Evolutionary conservation across 2,329 filamentous ascomycete genomes (phyloP).

Genomic region (Phoma sp.): DNA sequence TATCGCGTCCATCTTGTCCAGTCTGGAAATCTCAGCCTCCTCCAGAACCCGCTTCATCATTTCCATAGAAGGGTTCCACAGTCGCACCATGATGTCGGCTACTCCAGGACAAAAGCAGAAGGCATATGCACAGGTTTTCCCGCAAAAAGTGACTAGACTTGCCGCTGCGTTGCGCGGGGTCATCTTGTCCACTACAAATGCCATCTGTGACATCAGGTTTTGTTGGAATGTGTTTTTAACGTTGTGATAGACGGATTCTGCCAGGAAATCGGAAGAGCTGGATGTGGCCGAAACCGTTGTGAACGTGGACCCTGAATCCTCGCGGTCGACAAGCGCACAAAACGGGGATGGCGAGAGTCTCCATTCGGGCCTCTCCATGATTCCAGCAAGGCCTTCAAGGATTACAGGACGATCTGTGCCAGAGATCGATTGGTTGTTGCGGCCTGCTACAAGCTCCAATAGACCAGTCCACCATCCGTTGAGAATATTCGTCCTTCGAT

Average conservation of each 20-base stretch:
- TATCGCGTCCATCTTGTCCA: constrained; percentile 52
- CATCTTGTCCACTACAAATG: constrained; percentile 87
- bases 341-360: constrained; percentile 72
- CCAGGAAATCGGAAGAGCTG: constrained; percentile 69
- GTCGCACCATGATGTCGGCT: constrained; percentile 78
- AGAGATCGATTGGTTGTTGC: constrained; percentile 76
- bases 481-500: constrained; percentile 77
- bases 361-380: constrained; percentile 93
- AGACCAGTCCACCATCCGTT: constrained; percentile 91
- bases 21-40: constrained; percentile 67
- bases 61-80: constrained; percentile 77
- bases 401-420: constrained; percentile 83
- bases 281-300: constrained; percentile 65
- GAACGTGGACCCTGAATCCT: constrained; percentile 51
- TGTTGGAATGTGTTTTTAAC: constrained; percentile 84
- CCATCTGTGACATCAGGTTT: constrained; percentile 82
- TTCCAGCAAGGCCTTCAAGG: constrained; percentile 75
- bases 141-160: constrained; percentile 77
- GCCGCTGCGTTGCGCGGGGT: constrained; percentile 74
- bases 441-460: constrained; percentile 79
- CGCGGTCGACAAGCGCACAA: constrained; percentile 65
- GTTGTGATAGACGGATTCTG: constrained; percentile 83
- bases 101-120: constrained; percentile 92
- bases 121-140: constrained; percentile 88
- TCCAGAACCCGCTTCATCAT: constrained; percentile 73